phyloP scores from a whole-genome alignment of 1,284 basidiomycete genomes.

The Neolentinus lepideus region DNA sequence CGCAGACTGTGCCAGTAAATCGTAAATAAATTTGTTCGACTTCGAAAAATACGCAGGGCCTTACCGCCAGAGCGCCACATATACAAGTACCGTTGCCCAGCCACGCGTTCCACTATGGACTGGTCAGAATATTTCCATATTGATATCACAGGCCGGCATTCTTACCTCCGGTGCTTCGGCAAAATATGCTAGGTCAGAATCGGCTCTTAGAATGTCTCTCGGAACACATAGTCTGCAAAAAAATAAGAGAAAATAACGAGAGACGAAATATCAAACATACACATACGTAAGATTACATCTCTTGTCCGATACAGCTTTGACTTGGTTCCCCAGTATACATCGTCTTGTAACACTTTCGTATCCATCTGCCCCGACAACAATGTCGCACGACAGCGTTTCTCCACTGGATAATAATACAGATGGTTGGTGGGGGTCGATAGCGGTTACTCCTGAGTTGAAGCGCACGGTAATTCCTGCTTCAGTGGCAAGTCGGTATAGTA shows the following conservation, averaged over 20 bases:
- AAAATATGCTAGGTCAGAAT: not conserved
- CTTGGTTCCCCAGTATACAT: not conserved
- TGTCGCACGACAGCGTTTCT: not conserved
- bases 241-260: not conserved
- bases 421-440: not conserved
- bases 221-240: not conserved
- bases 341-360: not conserved
- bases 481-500: not conserved
- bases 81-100: constrained; percentile 1
- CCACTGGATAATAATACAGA: not conserved
- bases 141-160: not conserved
- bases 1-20: not conserved
- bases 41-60: not conserved
- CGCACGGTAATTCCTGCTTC: constrained; percentile 1
- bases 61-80: not conserved
- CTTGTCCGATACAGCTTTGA: not conserved
- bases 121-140: not conserved
- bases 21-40: not conserved
- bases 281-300: constrained; percentile 1
- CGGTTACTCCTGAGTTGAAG: not conserved
- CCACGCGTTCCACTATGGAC: constrained; percentile 1
- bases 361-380: constrained; percentile 4
- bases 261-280: not conserved
- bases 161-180: not conserved
- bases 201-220: not conserved